Evolutionary conservation across 75 land plant species (phyloP).

Genomic region (Selaginella tamariscina): DNA sequence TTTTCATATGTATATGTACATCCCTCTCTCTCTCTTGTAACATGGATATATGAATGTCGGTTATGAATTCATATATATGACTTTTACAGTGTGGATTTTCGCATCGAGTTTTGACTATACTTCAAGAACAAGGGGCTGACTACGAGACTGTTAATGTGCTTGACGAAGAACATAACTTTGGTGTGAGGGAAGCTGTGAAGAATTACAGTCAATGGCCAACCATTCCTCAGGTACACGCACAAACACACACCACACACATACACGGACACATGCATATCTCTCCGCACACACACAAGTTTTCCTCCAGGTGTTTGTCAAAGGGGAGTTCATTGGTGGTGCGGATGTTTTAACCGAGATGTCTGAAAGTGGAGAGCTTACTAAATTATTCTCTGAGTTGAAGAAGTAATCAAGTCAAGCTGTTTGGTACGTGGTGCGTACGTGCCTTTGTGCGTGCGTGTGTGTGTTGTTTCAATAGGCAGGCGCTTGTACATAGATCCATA

Average conservation of each 20-base stretch:
- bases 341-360: constrained; percentile 75
- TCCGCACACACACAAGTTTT: not conserved
- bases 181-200: constrained; percentile 72
- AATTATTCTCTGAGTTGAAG: constrained; percentile 16
- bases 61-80: no score
- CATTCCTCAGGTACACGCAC: constrained; percentile 46
- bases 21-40: no score
- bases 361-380: constrained; percentile 72
- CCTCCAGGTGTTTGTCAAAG: constrained; percentile 51
- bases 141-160: constrained; percentile 77
- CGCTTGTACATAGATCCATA: no score
- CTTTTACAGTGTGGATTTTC: constrained; percentile 95
- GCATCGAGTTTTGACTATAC: constrained; percentile 73
- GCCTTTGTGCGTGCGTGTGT: no score
- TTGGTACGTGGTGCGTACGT: no score
- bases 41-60: no score
- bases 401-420: not conserved
- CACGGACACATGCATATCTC: not conserved
- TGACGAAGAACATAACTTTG: constrained; percentile 80
- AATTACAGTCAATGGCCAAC: constrained; percentile 93
- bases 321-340: constrained; percentile 92
- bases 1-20: no score
- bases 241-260: not conserved
- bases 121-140: constrained; percentile 65
- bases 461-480: no score